Percentiles rank a stretch among this genome's conserved stretches.
Conservation (phyloP, 192 early-diverging fungal genomes). For the Spinellus fusiger region DNA sequence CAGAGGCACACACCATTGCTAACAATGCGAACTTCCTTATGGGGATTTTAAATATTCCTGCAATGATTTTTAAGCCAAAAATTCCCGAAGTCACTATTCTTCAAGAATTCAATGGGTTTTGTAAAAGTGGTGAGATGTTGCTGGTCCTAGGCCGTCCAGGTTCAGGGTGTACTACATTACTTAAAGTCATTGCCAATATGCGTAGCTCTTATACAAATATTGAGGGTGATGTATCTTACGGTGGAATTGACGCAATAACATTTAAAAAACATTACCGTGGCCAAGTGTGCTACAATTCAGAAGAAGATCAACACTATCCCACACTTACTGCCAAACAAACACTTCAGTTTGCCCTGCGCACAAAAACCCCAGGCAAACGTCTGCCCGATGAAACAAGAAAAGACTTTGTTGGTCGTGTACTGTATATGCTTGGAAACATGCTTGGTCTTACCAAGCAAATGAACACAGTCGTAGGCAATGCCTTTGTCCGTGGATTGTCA, state of each 20-base stretch:
- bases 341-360: slow-evolving; percentile 69
- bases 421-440: slow-evolving; percentile 45
- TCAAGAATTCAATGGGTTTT: slow-evolving; percentile 53
- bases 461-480: slow-evolving; percentile 69
- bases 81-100: slow-evolving; percentile 47
- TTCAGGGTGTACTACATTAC: slow-evolving; percentile 59
- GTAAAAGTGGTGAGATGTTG: slow-evolving; percentile 68
- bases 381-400: slow-evolving; percentile 41
- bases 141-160: slow-evolving; percentile 68
- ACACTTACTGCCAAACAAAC: slow-evolving; percentile 78
- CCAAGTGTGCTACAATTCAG: slow-evolving; percentile 74
- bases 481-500: slow-evolving; percentile 72
- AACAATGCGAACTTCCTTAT: slow-evolving; percentile 16
- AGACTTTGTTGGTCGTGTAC: slow-evolving; percentile 45
- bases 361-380: slow-evolving; percentile 56
- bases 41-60: neutral
- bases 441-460: slow-evolving; percentile 51
- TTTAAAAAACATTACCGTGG: slow-evolving; percentile 60
- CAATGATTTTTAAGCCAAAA: neutral
- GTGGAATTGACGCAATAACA: slow-evolving; percentile 55
- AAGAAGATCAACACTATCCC: slow-evolving; percentile 76
- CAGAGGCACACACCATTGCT: slow-evolving; percentile 28
- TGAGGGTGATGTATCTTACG: slow-evolving; percentile 55
- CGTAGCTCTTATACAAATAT: slow-evolving; percentile 45
- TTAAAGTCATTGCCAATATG: slow-evolving; percentile 58